Evolutionary conservation across 768 basidiomycete genomes (phyloP).

Genomic region (Hysterangium stoloniferum): DNA sequence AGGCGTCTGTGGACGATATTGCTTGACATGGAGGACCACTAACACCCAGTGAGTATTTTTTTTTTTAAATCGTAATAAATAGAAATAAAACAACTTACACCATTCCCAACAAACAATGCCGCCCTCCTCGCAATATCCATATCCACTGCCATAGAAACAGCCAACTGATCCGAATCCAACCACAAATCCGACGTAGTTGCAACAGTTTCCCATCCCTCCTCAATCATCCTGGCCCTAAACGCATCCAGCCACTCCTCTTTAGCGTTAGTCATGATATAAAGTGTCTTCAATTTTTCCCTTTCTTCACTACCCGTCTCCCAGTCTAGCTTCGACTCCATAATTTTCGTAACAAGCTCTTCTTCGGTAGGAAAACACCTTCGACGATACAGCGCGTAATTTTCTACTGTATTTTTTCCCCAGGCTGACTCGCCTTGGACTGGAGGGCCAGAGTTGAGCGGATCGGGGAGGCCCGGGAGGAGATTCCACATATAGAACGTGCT

Average conservation of each 20-base stretch:
- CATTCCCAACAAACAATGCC: slow-evolving; percentile 47
- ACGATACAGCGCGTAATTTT: slow-evolving; percentile 12
- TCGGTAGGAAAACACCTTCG: slow-evolving; percentile 27
- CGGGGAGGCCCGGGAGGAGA: slow-evolving; percentile 36
- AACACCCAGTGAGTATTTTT: slow-evolving; percentile 1
- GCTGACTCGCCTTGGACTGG: slow-evolving; percentile 23
- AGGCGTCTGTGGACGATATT: slow-evolving; percentile 43
- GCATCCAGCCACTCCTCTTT: slow-evolving; percentile 35
- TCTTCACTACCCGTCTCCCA: slow-evolving; percentile 21
- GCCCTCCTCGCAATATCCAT: slow-evolving; percentile 46
- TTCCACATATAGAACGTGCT: slow-evolving; percentile 46
- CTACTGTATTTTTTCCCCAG: slow-evolving; percentile 27
- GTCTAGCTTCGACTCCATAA: slow-evolving; percentile 28
- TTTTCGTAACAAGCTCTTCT: slow-evolving; percentile 34
- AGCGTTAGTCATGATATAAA: slow-evolving; percentile 48
- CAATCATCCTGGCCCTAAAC: slow-evolving; percentile 30
- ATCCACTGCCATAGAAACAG: slow-evolving; percentile 44
- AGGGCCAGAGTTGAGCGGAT: slow-evolving; percentile 28
- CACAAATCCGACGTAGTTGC: slow-evolving; percentile 35
- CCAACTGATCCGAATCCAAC: slow-evolving; percentile 35
- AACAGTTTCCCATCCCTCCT: slow-evolving; percentile 39
- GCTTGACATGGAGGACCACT: slow-evolving; percentile 47
- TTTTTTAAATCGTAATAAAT: not conserved
- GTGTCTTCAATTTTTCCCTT: slow-evolving; percentile 27
- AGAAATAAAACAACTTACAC: slow-evolving; percentile 31